Evolutionary conservation across 164 flowering plant genomes (phyloP).

Genomic region (Brasenia schreberi): DNA sequence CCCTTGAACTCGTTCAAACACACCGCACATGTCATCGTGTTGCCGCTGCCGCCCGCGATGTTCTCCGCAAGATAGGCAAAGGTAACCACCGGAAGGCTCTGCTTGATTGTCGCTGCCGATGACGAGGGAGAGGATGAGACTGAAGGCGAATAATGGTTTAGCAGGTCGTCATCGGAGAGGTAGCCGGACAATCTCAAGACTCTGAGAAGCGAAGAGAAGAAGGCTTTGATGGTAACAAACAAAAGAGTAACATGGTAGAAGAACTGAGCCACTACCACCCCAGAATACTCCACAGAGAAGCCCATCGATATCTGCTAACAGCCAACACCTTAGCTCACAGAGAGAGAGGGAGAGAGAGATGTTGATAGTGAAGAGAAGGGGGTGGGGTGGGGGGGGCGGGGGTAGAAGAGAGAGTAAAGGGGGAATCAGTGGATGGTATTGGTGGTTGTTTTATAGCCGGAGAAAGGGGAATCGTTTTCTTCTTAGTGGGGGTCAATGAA

Average conservation of each 20-base stretch:
- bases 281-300: constrained; percentile 23
- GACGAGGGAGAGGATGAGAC: not conserved
- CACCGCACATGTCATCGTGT: constrained; percentile 41
- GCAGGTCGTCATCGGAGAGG: not conserved
- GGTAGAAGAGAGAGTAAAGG: not conserved
- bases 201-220: constrained; percentile 17
- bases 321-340: constrained; percentile 8
- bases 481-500: not conserved
- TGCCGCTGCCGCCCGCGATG: constrained; percentile 5
- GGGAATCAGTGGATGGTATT: not conserved
- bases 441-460: not conserved
- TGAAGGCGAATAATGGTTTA: constrained; percentile 1
- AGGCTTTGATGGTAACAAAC: constrained; percentile 25
- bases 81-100: constrained; percentile 14
- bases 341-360: not conserved
- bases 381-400: not conserved
- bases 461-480: not conserved
- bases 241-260: constrained; percentile 23
- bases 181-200: constrained; percentile 2
- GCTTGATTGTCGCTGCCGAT: constrained; percentile 17
- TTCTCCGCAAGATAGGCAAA: constrained; percentile 4
- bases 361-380: constrained; percentile 5
- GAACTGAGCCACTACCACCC: constrained; percentile 19
- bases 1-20: constrained; percentile 35
- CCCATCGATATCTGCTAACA: constrained; percentile 12